A percentile compares a stretch with the other conserved stretches of the same genome.
These are phyloP conservation scores for Scedosporium apiospermum DNA, from an alignment of 2,329 filamentous ascomycete genomes.

Conservation along the genomic window DNA sequence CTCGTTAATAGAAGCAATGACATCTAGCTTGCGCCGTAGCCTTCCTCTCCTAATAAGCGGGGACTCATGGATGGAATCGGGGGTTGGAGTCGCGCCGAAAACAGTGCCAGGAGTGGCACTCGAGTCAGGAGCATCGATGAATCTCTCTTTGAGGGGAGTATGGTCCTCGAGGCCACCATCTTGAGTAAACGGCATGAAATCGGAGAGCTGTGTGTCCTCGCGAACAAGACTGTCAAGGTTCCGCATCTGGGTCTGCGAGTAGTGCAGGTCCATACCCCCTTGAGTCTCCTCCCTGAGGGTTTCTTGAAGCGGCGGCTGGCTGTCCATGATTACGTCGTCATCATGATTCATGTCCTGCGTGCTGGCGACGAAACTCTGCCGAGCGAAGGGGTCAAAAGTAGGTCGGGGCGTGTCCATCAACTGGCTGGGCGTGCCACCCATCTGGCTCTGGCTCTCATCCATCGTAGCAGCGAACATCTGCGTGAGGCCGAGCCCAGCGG, in stretches of 20 bases:
- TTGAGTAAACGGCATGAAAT: slow-evolving; percentile 68
- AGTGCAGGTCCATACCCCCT: slow-evolving; percentile 40
- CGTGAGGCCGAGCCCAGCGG: slow-evolving; percentile 65
- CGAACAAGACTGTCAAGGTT: slow-evolving; percentile 47
- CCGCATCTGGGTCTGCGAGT: slow-evolving; percentile 51
- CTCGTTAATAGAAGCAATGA: slow-evolving; percentile 17
- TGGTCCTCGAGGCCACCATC: slow-evolving; percentile 67
- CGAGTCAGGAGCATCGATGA: slow-evolving; percentile 53
- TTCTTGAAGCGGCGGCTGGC: slow-evolving; percentile 23
- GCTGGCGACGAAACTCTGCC: slow-evolving; percentile 27
- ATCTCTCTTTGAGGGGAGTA: slow-evolving; percentile 61
- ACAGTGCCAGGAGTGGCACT: slow-evolving; percentile 60
- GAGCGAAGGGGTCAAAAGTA: slow-evolving; percentile 39
- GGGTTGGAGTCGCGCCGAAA: slow-evolving; percentile 26
- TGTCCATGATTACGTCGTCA: slow-evolving; percentile 43
- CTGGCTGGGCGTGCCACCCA: slow-evolving; percentile 12
- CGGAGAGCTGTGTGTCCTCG: slow-evolving; percentile 54
- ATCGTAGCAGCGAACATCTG: slow-evolving; percentile 89
- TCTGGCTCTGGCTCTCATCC: slow-evolving; percentile 47
- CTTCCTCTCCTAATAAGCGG: slow-evolving; percentile 54
- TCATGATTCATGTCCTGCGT: slow-evolving; percentile 43
- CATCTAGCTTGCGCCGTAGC: slow-evolving; percentile 33
- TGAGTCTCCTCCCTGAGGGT: slow-evolving; percentile 28
- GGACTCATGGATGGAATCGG: slow-evolving; percentile 45
- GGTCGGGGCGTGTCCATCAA: slow-evolving; percentile 42